Evolutionary conservation across 129 eudicot genomes (phyloP), one percentile per base, ranked within the genome.

Genomic region (Oenanthe sinensis): DNA sequence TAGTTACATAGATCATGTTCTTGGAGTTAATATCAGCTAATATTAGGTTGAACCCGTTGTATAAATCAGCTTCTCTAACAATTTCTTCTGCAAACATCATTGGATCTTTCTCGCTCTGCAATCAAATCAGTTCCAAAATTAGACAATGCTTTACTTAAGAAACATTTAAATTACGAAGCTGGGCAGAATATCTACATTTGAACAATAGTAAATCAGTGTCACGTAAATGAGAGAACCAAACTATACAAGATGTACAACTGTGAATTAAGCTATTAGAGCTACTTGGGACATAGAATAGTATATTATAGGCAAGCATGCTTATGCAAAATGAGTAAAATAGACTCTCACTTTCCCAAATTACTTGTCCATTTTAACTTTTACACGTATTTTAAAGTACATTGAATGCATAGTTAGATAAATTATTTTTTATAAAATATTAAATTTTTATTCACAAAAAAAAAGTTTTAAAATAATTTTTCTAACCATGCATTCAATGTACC

Each of bases 1-100:
- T 94, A 79, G 96, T 94, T 46, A 90, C 87, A 83, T 94, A 91
- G 63, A 94, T 84, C 98, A 94, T 94, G 79, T 48, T 80, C 90
- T 84, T 89, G 39, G 93, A 84, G 48, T 79, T 42, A 83, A 90
- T 69, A 88, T 94, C 98, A 45, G 92, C 97, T 62, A 87, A 20
- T 74, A 94, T 77, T 68, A 94, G 83, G 86, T 94, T 94, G 77
- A 91, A 91, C 42, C 98, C 98, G 49, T 94, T 87, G 75, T 84
- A 94, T 9, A 79, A 71, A 67, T 87, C 84, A 17, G 88, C 97
- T 80, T 94, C 96, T 43, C 44, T 69, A 39, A 62, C 40, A 16
- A 93, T 77, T 68, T 91, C 93, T 82, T 89, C 88, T 2, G 89
- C 91, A 77, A 88, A 93, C 78, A 88, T 96, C 82, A 76, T 43